Evolutionary conservation across 2,329 filamentous ascomycete genomes (phyloP).

Genomic region (Hypoxylon sp.): DNA sequence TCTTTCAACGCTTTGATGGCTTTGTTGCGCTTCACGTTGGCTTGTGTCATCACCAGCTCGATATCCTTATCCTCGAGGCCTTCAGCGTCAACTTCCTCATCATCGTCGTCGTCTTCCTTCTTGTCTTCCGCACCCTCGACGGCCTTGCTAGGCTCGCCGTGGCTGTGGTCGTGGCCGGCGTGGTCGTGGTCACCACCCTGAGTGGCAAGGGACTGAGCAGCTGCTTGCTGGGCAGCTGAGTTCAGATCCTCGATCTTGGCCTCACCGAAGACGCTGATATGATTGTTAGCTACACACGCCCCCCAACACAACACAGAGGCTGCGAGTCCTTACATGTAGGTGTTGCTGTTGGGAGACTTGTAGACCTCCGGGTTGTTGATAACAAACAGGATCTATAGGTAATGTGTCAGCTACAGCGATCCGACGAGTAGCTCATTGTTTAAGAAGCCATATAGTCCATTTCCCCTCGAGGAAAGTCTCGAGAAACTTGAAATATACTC

Average conservation of each 20-base stretch:
- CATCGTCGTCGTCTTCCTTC: conserved; percentile 88
- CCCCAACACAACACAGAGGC: not conserved
- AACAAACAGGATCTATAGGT: conserved; percentile 91
- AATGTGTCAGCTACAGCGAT: conserved; percentile 20
- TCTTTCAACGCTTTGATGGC: conserved; percentile 98
- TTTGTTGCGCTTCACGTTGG: conserved; percentile 97
- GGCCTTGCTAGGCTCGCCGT: conserved; percentile 77
- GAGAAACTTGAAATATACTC: not conserved
- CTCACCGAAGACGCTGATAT: conserved; percentile 93
- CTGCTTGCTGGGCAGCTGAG: conserved; percentile 95
- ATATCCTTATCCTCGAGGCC: conserved; percentile 99
- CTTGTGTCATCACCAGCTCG: conserved; percentile 98
- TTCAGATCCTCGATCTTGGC: conserved; percentile 99
- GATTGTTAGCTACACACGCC: conserved; percentile 35
- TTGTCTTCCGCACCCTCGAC: conserved; percentile 74
- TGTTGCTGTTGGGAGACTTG: conserved; percentile 99
- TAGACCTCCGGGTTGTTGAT: conserved; percentile 99
- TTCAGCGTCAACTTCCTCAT: conserved; percentile 95
- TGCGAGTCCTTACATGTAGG: conserved; percentile 87
- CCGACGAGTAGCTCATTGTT: not conserved
- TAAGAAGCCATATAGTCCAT: not conserved
- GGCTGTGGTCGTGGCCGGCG: conserved; percentile 78
- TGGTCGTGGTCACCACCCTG: conserved; percentile 73
- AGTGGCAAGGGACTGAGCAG: conserved; percentile 93
- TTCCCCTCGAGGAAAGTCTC: not conserved